Percentiles rank a stretch among this genome's conserved stretches.
Evolutionary conservation across 176 grass and related monocot genomes (phyloP).

Genomic region (Hordeum marinum): DNA sequence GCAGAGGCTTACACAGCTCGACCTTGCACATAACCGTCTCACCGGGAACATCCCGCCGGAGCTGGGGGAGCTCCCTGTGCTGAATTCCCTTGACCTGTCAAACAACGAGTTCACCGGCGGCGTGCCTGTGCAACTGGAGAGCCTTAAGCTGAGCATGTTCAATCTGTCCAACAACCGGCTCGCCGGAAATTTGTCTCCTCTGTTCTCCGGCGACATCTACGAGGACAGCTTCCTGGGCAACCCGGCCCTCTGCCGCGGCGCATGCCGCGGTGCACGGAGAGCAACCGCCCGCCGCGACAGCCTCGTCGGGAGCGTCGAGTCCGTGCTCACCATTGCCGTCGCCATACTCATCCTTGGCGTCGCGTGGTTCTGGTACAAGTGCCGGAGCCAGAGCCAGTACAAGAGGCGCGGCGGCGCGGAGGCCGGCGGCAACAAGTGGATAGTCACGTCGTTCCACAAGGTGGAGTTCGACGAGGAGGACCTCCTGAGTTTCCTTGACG

Average conservation of each 20-base stretch:
- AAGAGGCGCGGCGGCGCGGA: not conserved
- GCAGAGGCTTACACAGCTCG: constrained; percentile 60
- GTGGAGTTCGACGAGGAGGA: constrained; percentile 48
- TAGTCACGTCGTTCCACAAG: constrained; percentile 56
- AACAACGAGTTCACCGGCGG: constrained; percentile 53
- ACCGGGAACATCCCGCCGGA: constrained; percentile 51
- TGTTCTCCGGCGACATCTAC: constrained; percentile 37
- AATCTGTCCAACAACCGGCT: constrained; percentile 76
- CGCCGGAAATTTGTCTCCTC: constrained; percentile 51
- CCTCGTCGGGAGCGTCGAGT: not conserved
- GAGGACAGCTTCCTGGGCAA: constrained; percentile 65
- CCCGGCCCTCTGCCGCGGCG: constrained; percentile 42
- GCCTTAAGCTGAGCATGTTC: constrained; percentile 60
- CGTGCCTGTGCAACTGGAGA: constrained; percentile 58
- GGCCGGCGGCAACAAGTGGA: constrained; percentile 19
- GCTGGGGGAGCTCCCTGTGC: constrained; percentile 64
- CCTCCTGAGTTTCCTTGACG: constrained; percentile 42
- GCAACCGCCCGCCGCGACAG: not conserved
- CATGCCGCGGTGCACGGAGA: not conserved
- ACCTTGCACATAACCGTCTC: constrained; percentile 49
- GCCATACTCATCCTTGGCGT: constrained; percentile 30
- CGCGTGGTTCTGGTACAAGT: constrained; percentile 32
- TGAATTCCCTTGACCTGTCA: constrained; percentile 80
- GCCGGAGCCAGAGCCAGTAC: not conserved
- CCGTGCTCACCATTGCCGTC: constrained; percentile 7